Evolutionary conservation across 805 yeast species (phyloP).

Genomic region (Kodamaea sagamina): DNA sequence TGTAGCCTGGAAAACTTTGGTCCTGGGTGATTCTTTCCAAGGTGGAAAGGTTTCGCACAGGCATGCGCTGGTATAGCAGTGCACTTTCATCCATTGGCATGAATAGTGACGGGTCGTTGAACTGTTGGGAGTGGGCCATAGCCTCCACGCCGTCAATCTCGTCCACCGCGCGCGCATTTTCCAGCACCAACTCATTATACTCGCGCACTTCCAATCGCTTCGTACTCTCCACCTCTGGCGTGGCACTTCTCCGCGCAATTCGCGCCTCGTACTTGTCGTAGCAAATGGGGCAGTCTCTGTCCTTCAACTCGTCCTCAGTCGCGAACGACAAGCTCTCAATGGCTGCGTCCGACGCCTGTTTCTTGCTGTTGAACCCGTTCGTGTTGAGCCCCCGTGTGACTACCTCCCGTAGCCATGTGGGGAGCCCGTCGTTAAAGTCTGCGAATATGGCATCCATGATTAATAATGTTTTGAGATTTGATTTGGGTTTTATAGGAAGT

Average conservation of each 20-base stretch:
- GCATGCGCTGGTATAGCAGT: slow-evolving; percentile 28
- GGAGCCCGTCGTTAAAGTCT: slow-evolving; percentile 20
- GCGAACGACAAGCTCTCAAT: slow-evolving; percentile 34
- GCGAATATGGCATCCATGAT: slow-evolving; percentile 13
- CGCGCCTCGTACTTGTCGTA: slow-evolving; percentile 34
- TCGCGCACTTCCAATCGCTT: background rate
- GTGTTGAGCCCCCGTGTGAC: slow-evolving; percentile 37
- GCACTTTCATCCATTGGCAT: slow-evolving; percentile 34
- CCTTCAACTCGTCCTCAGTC: slow-evolving; percentile 18
- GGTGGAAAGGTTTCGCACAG: slow-evolving; percentile 26
- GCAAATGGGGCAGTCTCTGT: slow-evolving; percentile 42
- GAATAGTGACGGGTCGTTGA: slow-evolving; percentile 36
- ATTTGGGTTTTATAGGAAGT: background rate
- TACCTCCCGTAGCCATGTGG: slow-evolving; percentile 35
- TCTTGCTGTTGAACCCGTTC: slow-evolving; percentile 25
- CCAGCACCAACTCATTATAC: background rate
- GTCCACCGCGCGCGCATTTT: slow-evolving; percentile 1
- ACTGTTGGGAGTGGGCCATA: slow-evolving; percentile 12
- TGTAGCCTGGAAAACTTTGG: slow-evolving; percentile 29
- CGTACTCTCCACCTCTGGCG: background rate
- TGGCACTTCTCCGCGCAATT: background rate
- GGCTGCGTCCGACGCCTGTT: slow-evolving; percentile 42
- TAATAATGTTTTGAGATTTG: slow-evolving; percentile 4
- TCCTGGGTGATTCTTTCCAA: slow-evolving; percentile 21
- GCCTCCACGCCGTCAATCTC: slow-evolving; percentile 3